These are phyloP conservation scores for Talaromyces amestolkiae DNA, from an alignment of 2,329 filamentous ascomycete genomes.

Conservation along the genomic window DNA sequence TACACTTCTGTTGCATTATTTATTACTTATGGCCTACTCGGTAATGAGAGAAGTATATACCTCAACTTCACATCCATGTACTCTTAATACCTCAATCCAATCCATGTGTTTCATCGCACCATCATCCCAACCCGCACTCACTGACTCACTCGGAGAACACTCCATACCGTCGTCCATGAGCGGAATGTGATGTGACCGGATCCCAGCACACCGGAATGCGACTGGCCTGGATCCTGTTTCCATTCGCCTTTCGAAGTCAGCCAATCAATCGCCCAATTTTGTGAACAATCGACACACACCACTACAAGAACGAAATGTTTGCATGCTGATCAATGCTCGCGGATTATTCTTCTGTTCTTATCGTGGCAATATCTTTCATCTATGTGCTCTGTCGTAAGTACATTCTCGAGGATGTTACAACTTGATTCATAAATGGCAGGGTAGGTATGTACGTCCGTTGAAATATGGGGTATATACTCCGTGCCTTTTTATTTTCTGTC, in stretches of 20 bases:
- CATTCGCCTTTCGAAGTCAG: not conserved
- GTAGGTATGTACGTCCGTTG: not conserved
- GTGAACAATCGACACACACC: too few relatives aligned
- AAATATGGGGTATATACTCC: slow-evolving; percentile 2
- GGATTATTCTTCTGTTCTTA: not conserved
- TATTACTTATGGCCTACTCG: not conserved
- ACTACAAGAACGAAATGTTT: not conserved
- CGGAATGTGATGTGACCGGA: not conserved
- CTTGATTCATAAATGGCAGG: too few relatives aligned
- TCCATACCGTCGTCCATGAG: not conserved
- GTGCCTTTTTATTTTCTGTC: not conserved
- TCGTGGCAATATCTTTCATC: not conserved
- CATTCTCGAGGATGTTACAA: not conserved
- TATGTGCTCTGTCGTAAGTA: not conserved
- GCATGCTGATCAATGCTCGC: not conserved
- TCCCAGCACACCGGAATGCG: not conserved
- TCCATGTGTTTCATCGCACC: not conserved
- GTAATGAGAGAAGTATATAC: not conserved
- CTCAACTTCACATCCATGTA: too few relatives aligned
- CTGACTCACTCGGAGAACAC: not conserved
- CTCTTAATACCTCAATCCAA: not conserved
- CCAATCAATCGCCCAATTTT: not conserved
- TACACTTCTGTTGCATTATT: not conserved
- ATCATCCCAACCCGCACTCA: not conserved
- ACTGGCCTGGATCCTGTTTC: not conserved